Evolutionary conservation across 352 stramenopile species (phyloP), one percentile per base, ranked within the genome.

Genomic region (Phytophthora pinifolia): DNA sequence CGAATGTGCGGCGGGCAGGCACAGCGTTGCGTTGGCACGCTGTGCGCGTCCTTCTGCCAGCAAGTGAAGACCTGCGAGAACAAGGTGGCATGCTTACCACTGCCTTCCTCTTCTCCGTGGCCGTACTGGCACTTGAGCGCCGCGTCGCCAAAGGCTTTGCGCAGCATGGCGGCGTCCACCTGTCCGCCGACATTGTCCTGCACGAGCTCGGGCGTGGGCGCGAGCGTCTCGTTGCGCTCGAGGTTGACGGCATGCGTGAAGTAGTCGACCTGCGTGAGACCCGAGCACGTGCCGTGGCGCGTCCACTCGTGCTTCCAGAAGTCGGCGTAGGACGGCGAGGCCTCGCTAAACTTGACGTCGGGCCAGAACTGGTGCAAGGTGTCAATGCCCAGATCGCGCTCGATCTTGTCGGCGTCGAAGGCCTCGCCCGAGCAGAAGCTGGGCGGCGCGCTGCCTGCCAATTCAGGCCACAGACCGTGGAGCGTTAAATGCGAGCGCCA

Each of bases 301-400:
- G 64, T 86, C 93, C 93, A 98, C 65, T 98, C 93, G 65, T 98
- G 93, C 51, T 84, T 75, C 92, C 92, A 98, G 56, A 98, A 98
- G 32, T 88, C 73, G 18, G 65, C 69, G 72, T 88, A 95, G 64
- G 76, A 46, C 1, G 67, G 64, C 12, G 74, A 83, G 9, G 47
- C 38, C 34, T 72, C 63, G 44, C 37, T 53, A 61, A 72, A 73
- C 64, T 97, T 94, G 62, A 96, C 87, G 62, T 96, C 79, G 14
- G 89, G 89, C 89, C 89, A 97, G 54, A 74, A 92, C 54, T 89
- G 46, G 31, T 86, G 71, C 36, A 97, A 71, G 30, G 64, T 71
- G 37, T 86, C 78, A 33, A 92, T 55, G 4, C 89, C 89, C 17
- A 96, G 67, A 39, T 67, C 74, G 6, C 64, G 54, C 41, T 90